Conservation (phyloP, 225 moss, liverwort and hornwort genomes). For the Polytrichum formosum region DNA sequence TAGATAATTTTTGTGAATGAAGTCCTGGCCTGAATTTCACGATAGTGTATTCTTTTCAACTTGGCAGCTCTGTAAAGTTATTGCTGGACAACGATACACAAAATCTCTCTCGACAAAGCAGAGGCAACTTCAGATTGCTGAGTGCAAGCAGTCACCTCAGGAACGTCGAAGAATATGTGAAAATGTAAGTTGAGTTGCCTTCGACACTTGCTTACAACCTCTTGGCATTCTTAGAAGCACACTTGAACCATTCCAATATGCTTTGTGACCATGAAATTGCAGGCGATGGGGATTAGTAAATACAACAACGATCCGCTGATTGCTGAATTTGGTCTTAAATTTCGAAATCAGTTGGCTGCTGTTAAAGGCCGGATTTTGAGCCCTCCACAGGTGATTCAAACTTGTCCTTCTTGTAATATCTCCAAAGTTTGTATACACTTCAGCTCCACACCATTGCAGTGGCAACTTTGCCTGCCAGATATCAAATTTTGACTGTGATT, state of each 20-base stretch:
- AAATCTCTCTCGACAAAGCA: constrained; percentile 33
- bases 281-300: constrained; percentile 39
- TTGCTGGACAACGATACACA: constrained; percentile 46
- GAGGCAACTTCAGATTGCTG: constrained; percentile 38
- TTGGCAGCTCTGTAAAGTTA: constrained; percentile 38
- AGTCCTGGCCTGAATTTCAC: no score
- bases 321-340: constrained; percentile 40
- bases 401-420: no score
- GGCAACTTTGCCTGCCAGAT: no score
- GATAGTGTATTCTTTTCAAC: no score
- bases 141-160: constrained; percentile 27
- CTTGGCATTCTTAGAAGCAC: no score
- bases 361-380: constrained; percentile 42
- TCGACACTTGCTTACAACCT: neutral
- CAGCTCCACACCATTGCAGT: no score
- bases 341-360: constrained; percentile 23
- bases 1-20: no score
- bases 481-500: no score
- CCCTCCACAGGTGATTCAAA: constrained; percentile 24
- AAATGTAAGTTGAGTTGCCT: constrained; percentile 10
- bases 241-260: neutral
- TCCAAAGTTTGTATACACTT: no score
- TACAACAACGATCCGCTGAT: constrained; percentile 38
- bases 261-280: neutral
- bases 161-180: constrained; percentile 27